Base-by-base conservation (phyloP, 164 flowering plant species). In the Vitis labrusca region DNA sequence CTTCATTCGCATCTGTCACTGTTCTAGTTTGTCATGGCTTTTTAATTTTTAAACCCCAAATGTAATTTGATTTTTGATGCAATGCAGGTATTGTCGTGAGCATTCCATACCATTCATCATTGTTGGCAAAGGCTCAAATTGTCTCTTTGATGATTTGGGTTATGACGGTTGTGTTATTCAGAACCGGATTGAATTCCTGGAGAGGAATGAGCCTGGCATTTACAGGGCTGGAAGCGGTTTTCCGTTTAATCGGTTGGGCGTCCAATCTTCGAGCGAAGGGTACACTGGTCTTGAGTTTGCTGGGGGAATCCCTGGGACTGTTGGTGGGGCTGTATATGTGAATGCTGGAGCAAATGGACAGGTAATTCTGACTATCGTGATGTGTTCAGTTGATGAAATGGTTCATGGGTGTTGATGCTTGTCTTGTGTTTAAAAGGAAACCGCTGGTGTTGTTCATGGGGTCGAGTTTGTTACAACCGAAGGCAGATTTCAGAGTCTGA, bases 261-360 rank as follows among this genome's bases (percentile, higher is more conserved):
- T 80, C 10, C 73, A 54, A 48, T 83, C 78, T 48, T 83, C 78
- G 15, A 78, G 48, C 50, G 86, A 81, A 52, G 88, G 85, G 12
- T 78, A 80, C 50, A 44, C 79, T 0, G 85, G 88, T n/a, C 87
- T 85, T 48, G 85, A 87, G 73, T 85, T 87, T 61, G 84, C 87
- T 15, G 83, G 73, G 29, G 91, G 87, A 14, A 72, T 87, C 71
- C 88, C 86, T n/a, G 85, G 82, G 3, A 85, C 84, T 15, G 84
- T 83, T 0, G 83, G 88, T 1, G 85, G 87, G 50, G 88, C 88
- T 50, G 67, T 67, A 48, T 87, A 68, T 59, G 85, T 85, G 88
- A 87, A 83, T 75, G 88, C 87, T 10, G 91, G 91, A 49, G 86
- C 86, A 13, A 74, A 81, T 74, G 80, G 85, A 9, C 85, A 85